Percentiles rank a stretch among this genome's conserved stretches.
phyloP scores from a whole-genome alignment of 2,329 filamentous ascomycete genomes.

The Setomelanomma holmii region DNA sequence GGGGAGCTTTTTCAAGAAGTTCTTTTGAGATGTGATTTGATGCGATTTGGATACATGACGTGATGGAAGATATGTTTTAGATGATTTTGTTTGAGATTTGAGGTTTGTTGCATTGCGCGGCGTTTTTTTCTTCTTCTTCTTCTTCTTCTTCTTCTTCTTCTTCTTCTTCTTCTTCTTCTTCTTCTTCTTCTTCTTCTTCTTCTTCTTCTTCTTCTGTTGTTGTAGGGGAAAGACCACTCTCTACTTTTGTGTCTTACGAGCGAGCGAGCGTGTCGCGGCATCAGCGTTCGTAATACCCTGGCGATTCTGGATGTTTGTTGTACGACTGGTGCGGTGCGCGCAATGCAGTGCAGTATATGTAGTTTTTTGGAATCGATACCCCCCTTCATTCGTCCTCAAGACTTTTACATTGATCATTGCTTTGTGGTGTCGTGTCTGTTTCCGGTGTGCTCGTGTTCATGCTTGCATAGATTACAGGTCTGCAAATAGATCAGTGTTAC shows the following conservation, averaged over 20 bases:
- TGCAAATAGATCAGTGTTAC: too few species aligned
- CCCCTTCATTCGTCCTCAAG: not conserved
- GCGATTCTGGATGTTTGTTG: too few species aligned
- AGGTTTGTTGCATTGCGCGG: not conserved
- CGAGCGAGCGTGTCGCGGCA: not conserved
- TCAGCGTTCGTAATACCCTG: not conserved
- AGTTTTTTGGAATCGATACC: not conserved
- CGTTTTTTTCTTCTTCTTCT: not conserved
- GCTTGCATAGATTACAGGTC: too few species aligned
- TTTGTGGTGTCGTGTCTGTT: not conserved
- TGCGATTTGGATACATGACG: not conserved
- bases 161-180: not conserved
- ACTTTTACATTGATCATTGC: not conserved
- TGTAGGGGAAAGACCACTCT: too few species aligned
- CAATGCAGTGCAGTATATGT: not conserved
- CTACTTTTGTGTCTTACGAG: not conserved
- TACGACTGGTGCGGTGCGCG: not conserved
- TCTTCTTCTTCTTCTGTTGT: not conserved
- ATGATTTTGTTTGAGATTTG: not conserved
- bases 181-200: not conserved
- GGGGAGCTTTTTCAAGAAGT: slow-evolving; percentile 58
- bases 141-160: not conserved
- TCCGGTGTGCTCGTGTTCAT: too few species aligned
- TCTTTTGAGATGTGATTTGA: slow-evolving; percentile 29
- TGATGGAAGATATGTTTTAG: not conserved